Evolutionary conservation across 2,329 filamentous ascomycete genomes (phyloP), one percentile per base, ranked within the genome.

Genomic region (Ophiocordyceps polyrhachis-furcata): DNA sequence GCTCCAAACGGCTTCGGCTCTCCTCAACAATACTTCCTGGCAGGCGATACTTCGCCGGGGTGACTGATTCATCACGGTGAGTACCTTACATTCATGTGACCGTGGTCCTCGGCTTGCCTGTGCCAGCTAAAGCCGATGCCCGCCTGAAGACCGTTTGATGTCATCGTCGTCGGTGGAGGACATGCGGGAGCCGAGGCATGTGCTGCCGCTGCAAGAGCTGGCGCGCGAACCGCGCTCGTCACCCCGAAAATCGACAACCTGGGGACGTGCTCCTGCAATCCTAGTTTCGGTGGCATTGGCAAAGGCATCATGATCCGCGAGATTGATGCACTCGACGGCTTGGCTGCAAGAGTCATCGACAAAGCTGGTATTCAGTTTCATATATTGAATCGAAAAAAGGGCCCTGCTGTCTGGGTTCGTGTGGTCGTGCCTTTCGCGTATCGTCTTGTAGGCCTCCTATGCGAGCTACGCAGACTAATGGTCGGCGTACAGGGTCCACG

Each of bases 281-380:
- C 89, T 2, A 93, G 86, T 50, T 93, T 98, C 57, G 91, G 91
- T 37, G 91, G 91, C n/a, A 96, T 98, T 53, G 91, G 91, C 41
- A 98, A 98, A 60, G 91, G 91, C 15, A 96, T 85, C 11, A 95
- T 98, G 68, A 69, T 98, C 43, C 80, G 89, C 40, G 91, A 98
- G 62, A 81, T 98, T 29, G 91, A 98, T 65, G 91, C 91, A 0
- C 70, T 98, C 48, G 91, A 96, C 56, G 91, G 91, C 0, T 68
- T 98, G 19, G 81, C 87, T 0, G 88, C 86, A 0, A 75, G 85
- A 32, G 81, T 95, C 20, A 86, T 94, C 47, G 91, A 98, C 64
- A 89, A 91, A 59, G 83, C 91, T 3, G 91, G 86, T 6, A 76
- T 95, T n/a, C 89, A 95, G 59, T 98, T 96, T 61, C 79, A 84